Base-by-base conservation (phyloP, 2,329 filamentous ascomycete species). In the Zalaria sp. region DNA sequence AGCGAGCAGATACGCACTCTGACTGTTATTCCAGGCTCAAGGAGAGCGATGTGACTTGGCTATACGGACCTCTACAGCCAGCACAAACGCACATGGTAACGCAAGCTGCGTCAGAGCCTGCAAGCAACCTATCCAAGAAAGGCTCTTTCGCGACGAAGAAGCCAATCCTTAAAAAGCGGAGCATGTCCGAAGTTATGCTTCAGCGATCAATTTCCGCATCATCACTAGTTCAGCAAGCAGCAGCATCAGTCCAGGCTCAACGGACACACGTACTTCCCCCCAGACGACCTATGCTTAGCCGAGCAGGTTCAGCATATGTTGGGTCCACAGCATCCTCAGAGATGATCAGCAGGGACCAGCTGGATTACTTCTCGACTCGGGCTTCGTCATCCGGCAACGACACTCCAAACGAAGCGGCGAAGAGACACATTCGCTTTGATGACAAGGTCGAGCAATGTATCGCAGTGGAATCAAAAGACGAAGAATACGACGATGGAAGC, bases 381-480 rank as follows among this genome's bases (percentile, higher is more conserved):
- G 57, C 53, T 37, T 71, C 76, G 5, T 82, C 83, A 0, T 93
- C 87, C 0, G 83, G 81, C 52, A 68, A 61, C 69, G 79, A 57
- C 62, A 86, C 75, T 2, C 74, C 75, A 4, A 68, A 44, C 63
- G 75, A 66, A 38, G 61, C 74, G 5, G 80, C 82, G 53, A 75
- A 78, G 54, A 87, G 80, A 46, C 89, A 94, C 58, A 96, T 98
- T 49, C 85, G 93, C 55, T 98, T 98, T 61, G 91, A 95, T 57
- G 84, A 95, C 56, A 83, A 89, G 63, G 91, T 98, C 2, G 81
- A 88, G 58, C 89, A 96, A 58, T 95, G 88, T 58, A 95, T 95
- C 49, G 91, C 91, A 5, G 77, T 98, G 28, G 88, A 96, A 29
- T 73, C 78, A 51, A 93, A 93, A 63, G 78, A 83, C 48, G 80